phyloP scores from a whole-genome alignment of 2,329 filamentous ascomycete genomes.

The Verticillium klebahnii region DNA sequence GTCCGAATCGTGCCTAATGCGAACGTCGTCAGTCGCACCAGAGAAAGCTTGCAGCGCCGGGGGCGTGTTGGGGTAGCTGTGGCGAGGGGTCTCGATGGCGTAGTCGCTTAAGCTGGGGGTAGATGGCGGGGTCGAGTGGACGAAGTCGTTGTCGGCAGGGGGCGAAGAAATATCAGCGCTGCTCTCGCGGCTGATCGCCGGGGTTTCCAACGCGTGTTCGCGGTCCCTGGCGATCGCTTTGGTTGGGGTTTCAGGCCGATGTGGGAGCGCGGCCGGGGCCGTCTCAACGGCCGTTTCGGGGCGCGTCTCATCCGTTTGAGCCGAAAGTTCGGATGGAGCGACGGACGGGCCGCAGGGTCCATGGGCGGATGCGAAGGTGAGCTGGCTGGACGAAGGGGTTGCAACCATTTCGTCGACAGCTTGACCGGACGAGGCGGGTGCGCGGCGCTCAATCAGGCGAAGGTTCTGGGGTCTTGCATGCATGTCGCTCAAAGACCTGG shows the following conservation, averaged over 20 bases:
- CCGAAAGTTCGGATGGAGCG: slow-evolving; percentile 9
- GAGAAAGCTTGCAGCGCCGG: neutral
- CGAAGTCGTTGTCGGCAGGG: slow-evolving; percentile 10
- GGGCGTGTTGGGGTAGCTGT: slow-evolving; percentile 16
- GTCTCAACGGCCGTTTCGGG: slow-evolving; percentile 7
- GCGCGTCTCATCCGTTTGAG: slow-evolving; percentile 10
- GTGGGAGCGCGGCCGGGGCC: neutral
- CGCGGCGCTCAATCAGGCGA: slow-evolving; percentile 8
- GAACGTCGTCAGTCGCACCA: neutral
- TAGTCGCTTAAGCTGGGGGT: slow-evolving; percentile 17
- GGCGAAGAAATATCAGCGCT: slow-evolving; percentile 4
- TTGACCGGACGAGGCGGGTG: slow-evolving; percentile 3
- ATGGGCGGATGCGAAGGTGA: slow-evolving; percentile 5
- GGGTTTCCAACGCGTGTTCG: neutral
- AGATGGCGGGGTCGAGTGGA: slow-evolving; percentile 11
- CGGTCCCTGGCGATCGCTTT: neutral
- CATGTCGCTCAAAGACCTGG: slow-evolving; percentile 35
- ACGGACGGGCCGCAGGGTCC: slow-evolving; percentile 7
- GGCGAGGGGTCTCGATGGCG: slow-evolving; percentile 13
- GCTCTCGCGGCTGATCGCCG: slow-evolving; percentile 1
- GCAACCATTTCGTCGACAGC: slow-evolving; percentile 11
- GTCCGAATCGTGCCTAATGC: neutral
- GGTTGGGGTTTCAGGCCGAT: neutral
- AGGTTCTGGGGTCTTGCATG: slow-evolving; percentile 12
- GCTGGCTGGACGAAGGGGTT: slow-evolving; percentile 6